phyloP scores from a whole-genome alignment of 2,329 filamentous ascomycete genomes.

The Alternaria sp. region DNA sequence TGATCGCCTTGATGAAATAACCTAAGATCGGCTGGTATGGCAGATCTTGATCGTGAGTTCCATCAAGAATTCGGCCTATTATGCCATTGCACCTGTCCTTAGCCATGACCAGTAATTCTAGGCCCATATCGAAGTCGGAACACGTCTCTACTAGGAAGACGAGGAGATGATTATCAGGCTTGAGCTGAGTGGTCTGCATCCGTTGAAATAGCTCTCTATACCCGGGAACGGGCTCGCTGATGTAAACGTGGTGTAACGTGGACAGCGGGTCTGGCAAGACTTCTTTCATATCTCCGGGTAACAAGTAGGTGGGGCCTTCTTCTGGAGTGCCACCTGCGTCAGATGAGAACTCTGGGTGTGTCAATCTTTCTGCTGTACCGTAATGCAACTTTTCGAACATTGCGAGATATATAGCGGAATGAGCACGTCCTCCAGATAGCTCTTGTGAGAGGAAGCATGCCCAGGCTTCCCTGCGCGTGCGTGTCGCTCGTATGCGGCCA shows the following conservation, averaged over 20 bases:
- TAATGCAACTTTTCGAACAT: conserved; percentile 66
- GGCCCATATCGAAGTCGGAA: conserved; percentile 28
- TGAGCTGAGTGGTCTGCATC: conserved; percentile 63
- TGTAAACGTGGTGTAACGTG: conserved; percentile 70
- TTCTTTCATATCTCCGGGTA: conserved; percentile 69
- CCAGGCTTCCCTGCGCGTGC: conserved; percentile 71
- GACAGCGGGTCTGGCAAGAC: conserved; percentile 64
- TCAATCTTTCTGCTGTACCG: conserved; percentile 24
- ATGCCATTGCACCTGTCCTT: conserved; percentile 29
- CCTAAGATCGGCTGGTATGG: conserved; percentile 23
- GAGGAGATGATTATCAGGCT: conserved; percentile 61
- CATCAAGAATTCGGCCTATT: conserved; percentile 33
- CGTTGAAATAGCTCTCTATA: conserved; percentile 65
- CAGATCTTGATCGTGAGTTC: conserved; percentile 19
- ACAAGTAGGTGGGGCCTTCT: conserved; percentile 26
- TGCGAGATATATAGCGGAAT: conserved; percentile 59
- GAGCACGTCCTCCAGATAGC: conserved; percentile 50
- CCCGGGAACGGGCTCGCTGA: conserved; percentile 67
- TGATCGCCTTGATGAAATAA: conserved; percentile 42
- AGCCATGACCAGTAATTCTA: conserved; percentile 31
- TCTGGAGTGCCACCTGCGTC: conserved; percentile 11
- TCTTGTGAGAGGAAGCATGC: conserved; percentile 68
- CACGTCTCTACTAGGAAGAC: conserved; percentile 61
- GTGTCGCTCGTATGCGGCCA: conserved; percentile 65
- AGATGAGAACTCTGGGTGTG: conserved; percentile 8